Evolutionary conservation across 2,329 filamentous ascomycete genomes (phyloP), one percentile per base, ranked within the genome.

Genomic region (Penicillium sp.): DNA sequence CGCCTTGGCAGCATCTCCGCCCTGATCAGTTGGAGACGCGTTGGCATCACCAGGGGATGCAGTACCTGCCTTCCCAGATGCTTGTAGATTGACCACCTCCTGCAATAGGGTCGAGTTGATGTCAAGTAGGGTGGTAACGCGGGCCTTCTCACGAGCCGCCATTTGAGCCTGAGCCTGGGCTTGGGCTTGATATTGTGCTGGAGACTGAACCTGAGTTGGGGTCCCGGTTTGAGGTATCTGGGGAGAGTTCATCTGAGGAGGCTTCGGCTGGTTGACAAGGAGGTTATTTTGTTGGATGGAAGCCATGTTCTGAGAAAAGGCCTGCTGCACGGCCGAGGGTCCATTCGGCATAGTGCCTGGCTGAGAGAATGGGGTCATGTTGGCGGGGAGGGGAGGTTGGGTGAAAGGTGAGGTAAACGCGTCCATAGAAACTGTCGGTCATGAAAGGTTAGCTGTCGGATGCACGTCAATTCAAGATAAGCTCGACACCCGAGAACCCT

Each of bases 101-200:
- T 82, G 79, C 38, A 83, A 68, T 26, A 83, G 68, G 57, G 80
- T 74, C 7, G 79, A 79, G 65, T 83, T 83, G 68, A 83, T 81
- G 51, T 81, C 80, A 13, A 83, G 72, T 7, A 83, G 74, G 8
- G 78, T 72, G 1, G 79, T 70, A 33, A 83, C 80, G 47, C 81
- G 80, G 26, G 79, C 78, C 57, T 79, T 79, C 65, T 83, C 81
- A 38, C 81, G 77, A 33, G 73, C 75, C 24, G 71, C 67, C 24
- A 73, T 70, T 49, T 75, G 73, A 10, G 76, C 73, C 54, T 76
- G 28, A 28, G 71, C 71, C 40, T 72, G 68, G 4, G 72, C 66
- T n/a, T 72, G 73, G 12, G 70, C 67, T 5, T 64, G 63, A 7
- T 64, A 64, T 33, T 75, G 72, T 3, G 74, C 69, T 38, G 70